These are phyloP conservation scores for Trichosporon sp. DNA, from an alignment of 1,284 basidiomycete genomes.

Conservation along the genomic window DNA sequence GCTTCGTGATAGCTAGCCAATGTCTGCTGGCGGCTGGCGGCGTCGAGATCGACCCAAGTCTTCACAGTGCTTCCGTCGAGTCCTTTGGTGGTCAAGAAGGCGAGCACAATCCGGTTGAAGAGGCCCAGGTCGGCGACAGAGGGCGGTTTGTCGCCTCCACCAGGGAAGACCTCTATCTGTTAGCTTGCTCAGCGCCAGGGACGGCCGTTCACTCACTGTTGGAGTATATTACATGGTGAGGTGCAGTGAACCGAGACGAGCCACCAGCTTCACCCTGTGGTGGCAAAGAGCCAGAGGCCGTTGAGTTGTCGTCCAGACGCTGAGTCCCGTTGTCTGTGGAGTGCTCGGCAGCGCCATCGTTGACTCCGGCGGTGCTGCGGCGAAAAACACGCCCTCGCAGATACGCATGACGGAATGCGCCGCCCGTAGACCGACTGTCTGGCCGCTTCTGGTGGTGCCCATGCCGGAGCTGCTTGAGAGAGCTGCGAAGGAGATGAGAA, in stretches of 20 bases:
- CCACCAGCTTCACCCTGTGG: not conserved
- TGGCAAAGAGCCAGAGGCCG: not conserved
- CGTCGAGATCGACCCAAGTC: not conserved
- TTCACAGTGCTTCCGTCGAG: constrained; percentile 19
- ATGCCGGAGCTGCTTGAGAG: too few relatives aligned
- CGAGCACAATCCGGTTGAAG: constrained; percentile 49
- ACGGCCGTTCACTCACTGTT: not conserved
- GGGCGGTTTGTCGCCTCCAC: not conserved
- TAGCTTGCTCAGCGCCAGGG: not conserved
- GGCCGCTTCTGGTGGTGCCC: too few relatives aligned
- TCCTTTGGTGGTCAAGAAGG: constrained; percentile 35
- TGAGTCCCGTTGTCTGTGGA: not conserved
- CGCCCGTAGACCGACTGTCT: too few relatives aligned
- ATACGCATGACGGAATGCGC: too few relatives aligned
- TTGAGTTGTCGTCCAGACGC: not conserved
- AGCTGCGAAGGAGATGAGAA: too few relatives aligned
- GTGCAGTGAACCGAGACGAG: not conserved
- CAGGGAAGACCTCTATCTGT: constrained; percentile 16
- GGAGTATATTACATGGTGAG: not conserved
- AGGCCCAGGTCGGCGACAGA: not conserved
- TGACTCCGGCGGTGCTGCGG: too few relatives aligned
- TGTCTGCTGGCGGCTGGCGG: not conserved
- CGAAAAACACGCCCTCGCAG: too few relatives aligned
- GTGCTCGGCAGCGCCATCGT: not conserved
- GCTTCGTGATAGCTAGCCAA: constrained; percentile 46